phyloP scores from a whole-genome alignment of 768 basidiomycete genomes.

The Macrocybe gigantea region DNA sequence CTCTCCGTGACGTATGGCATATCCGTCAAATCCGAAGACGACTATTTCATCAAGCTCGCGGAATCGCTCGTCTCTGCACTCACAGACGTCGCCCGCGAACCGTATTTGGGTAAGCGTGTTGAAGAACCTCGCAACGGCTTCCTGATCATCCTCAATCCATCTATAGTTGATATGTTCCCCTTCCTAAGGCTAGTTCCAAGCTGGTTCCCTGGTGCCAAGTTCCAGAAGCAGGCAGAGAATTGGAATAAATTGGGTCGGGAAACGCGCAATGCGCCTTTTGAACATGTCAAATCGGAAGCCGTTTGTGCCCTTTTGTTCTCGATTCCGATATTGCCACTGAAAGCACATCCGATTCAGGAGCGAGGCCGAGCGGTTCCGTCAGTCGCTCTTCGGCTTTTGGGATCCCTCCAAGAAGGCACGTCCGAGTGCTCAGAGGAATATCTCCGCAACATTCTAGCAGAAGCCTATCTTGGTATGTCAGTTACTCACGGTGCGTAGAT shows the following conservation, averaged over 20 bases:
- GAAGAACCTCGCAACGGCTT: not conserved
- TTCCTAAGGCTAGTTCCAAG: constrained; percentile 19
- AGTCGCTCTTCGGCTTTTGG: not conserved
- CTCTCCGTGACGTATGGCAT: not conserved
- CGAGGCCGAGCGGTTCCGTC: not conserved
- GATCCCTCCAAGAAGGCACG: not conserved
- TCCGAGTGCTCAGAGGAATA: not conserved
- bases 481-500: no score
- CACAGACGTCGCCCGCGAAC: constrained; percentile 1
- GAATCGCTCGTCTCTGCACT: not conserved
- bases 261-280: not conserved
- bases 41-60: not conserved
- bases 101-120: constrained; percentile 1
- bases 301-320: not conserved
- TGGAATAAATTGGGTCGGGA: not conserved
- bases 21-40: not conserved
- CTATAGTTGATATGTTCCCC: constrained; percentile 9
- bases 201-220: constrained; percentile 26
- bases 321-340: not conserved
- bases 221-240: not conserved
- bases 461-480: not conserved
- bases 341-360: not conserved
- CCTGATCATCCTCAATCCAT: not conserved
- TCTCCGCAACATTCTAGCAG: not conserved
- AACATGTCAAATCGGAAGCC: no score